phyloP scores from a whole-genome alignment of 495 filamentous ascomycete genomes.

The Aspergillus homomorphus region DNA sequence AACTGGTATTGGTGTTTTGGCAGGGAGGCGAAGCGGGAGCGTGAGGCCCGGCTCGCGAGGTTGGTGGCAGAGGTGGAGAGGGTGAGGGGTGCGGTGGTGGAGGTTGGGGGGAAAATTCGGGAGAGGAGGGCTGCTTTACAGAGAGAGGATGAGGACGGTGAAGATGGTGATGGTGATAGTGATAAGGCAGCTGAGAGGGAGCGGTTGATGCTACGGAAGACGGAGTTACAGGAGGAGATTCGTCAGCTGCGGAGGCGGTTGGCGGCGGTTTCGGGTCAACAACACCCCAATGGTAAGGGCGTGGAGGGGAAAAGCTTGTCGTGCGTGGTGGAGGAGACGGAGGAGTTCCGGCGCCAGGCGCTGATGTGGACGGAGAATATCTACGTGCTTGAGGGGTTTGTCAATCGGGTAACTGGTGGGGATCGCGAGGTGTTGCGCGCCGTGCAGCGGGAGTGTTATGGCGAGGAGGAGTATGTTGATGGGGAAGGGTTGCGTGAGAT shows the following conservation, averaged over 20 bases:
- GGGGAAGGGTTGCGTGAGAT: conserved; percentile 58
- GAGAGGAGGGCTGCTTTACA: conserved; percentile 20
- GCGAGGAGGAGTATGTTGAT: conserved; percentile 57
- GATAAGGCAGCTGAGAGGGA: conserved; percentile 22
- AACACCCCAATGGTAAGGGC: conserved; percentile 20
- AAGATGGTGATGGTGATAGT: conserved; percentile 12
- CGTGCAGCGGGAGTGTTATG: conserved; percentile 58
- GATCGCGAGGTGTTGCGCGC: conserved; percentile 51
- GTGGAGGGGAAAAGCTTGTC: conserved; percentile 50
- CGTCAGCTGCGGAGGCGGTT: conserved; percentile 23
- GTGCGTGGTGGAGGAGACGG: conserved; percentile 49
- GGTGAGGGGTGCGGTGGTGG: conserved; percentile 29
- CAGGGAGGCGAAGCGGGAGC: conserved; percentile 57
- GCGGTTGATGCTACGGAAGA: conserved; percentile 24
- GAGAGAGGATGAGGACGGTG: conserved; percentile 13
- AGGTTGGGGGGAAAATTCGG: conserved; percentile 23
- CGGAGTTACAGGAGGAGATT: conserved; percentile 27
- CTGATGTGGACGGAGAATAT: conserved; percentile 63
- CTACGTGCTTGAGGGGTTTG: conserved; percentile 59
- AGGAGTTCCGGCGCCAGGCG: conserved; percentile 44
- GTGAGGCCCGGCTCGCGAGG: conserved; percentile 46
- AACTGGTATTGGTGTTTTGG: conserved; percentile 82
- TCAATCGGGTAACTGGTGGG: conserved; percentile 46
- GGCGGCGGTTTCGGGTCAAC: conserved; percentile 13
- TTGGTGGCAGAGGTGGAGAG: conserved; percentile 56